Conservation (phyloP, 2,329 filamentous ascomycete genomes). For the Ophiosphaerella herpotricha region DNA sequence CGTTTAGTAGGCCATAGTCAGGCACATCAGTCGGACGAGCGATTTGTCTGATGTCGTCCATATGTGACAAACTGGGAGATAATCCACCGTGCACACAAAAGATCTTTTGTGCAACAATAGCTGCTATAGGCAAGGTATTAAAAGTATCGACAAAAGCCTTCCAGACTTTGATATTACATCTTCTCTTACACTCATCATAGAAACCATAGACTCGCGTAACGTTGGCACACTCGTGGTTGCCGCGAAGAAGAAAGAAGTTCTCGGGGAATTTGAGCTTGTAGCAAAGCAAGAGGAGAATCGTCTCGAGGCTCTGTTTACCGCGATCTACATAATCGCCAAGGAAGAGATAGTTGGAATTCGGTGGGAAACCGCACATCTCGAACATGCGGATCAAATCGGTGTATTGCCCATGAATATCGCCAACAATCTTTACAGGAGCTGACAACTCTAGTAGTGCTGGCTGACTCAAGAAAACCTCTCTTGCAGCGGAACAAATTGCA, state of each 20-base stretch:
- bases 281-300: slow-evolving; percentile 87
- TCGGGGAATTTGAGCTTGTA: slow-evolving; percentile 98
- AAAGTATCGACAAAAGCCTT: slow-evolving; percentile 98
- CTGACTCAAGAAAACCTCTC: slow-evolving; percentile 88
- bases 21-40: slow-evolving; percentile 94
- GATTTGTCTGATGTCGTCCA: slow-evolving; percentile 98
- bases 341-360: slow-evolving; percentile 89
- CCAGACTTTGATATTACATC: slow-evolving; percentile 97
- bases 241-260: slow-evolving; percentile 93
- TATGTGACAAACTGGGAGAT: slow-evolving; percentile 88
- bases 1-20: slow-evolving; percentile 93
- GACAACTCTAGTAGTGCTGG: slow-evolving; percentile 90
- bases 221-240: slow-evolving; percentile 96
- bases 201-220: slow-evolving; percentile 96
- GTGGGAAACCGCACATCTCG: slow-evolving; percentile 97
- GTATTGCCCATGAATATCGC: slow-evolving; percentile 95
- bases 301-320: slow-evolving; percentile 94
- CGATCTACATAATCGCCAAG: slow-evolving; percentile 95
- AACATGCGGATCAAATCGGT: slow-evolving; percentile 96
- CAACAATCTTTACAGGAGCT: slow-evolving; percentile 96
- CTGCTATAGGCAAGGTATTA: slow-evolving; percentile 91
- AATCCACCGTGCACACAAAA: slow-evolving; percentile 96
- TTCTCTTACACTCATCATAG: slow-evolving; percentile 96
- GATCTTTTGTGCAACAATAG: slow-evolving; percentile 97
- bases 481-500: slow-evolving; percentile 85